Conservation (phyloP, 192 early-diverging fungal species). For the Gonapodya prolifera region DNA sequence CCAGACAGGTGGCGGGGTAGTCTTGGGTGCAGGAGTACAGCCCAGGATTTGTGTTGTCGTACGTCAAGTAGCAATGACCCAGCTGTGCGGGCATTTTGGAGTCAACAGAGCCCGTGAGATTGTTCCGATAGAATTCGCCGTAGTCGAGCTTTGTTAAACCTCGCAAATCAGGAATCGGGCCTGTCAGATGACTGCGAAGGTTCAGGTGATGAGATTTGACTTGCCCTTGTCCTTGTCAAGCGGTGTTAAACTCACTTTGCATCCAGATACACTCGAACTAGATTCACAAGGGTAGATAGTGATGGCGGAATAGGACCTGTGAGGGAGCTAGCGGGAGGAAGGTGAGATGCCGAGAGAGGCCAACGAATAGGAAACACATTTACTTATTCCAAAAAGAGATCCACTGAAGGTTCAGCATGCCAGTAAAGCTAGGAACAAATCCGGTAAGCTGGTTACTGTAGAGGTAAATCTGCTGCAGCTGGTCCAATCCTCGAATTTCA, state of each 20-base stretch:
- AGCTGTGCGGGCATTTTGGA: background rate
- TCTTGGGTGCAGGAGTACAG: background rate
- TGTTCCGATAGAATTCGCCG: background rate
- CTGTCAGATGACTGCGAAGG: background rate
- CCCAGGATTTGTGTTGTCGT: background rate
- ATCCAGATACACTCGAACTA: background rate
- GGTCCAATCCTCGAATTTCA: background rate
- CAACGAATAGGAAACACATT: background rate
- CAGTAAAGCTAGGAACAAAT: background rate
- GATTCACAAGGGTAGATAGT: background rate
- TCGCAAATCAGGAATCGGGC: background rate
- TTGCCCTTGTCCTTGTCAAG: background rate
- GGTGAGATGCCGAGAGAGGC: no score
- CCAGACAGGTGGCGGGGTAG: background rate
- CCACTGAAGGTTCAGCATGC: background rate
- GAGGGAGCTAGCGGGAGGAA: background rate
- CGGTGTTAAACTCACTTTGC: background rate
- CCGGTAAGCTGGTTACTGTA: background rate
- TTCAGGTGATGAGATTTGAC: background rate
- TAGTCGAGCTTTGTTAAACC: background rate
- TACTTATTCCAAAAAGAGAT: background rate
- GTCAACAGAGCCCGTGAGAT: background rate
- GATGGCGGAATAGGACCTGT: background rate
- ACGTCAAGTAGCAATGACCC: background rate
- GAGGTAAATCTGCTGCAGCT: background rate